Evolutionary conservation across 2,329 filamentous ascomycete species (phyloP).

Genomic region (Rhynchosporium agropyri): DNA sequence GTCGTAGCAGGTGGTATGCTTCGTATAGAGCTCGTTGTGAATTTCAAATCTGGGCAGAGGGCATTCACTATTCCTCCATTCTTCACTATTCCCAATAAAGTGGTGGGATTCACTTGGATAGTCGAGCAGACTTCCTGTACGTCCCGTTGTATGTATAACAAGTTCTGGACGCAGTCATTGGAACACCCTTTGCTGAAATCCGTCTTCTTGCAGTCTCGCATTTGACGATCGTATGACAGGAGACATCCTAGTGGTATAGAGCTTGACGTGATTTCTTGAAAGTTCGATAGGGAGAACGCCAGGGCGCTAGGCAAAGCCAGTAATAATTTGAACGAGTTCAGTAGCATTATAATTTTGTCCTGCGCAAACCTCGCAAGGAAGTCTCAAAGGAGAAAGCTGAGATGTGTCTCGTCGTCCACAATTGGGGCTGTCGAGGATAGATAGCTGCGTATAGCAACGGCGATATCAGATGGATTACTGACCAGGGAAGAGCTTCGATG

Average conservation of each 20-base stretch:
- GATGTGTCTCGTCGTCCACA: slow-evolving; percentile 14
- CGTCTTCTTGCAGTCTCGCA: slow-evolving; percentile 33
- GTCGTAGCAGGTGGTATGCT: slow-evolving; percentile 13
- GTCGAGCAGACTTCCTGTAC: slow-evolving; percentile 33
- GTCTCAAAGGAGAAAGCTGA: slow-evolving; percentile 24
- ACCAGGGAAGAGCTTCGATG: slow-evolving; percentile 23
- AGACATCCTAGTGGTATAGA: slow-evolving; percentile 35
- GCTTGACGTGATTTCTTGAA: slow-evolving; percentile 37
- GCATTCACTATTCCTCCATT: slow-evolving; percentile 38
- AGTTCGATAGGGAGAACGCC: slow-evolving; percentile 41
- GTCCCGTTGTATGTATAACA: slow-evolving; percentile 27
- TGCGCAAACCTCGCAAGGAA: slow-evolving; percentile 22
- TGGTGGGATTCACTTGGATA: slow-evolving; percentile 31
- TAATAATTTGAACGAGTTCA: slow-evolving; percentile 26
- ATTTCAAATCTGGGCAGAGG: slow-evolving; percentile 34
- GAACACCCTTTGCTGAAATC: slow-evolving; percentile 41
- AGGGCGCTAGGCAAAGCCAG: slow-evolving; percentile 30
- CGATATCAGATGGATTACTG: slow-evolving; percentile 24
- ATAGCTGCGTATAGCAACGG: slow-evolving; percentile 20
- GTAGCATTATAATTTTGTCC: slow-evolving; percentile 31
- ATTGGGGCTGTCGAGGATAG: slow-evolving; percentile 25
- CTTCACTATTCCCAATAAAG: slow-evolving; percentile 40
- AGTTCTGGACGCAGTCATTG: slow-evolving; percentile 30
- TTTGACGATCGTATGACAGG: slow-evolving; percentile 36
- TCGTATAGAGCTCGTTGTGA: slow-evolving; percentile 23